These are phyloP conservation scores for Ganoderma meredithae DNA, from an alignment of 1,284 basidiomycete species.

Conservation along the genomic window DNA sequence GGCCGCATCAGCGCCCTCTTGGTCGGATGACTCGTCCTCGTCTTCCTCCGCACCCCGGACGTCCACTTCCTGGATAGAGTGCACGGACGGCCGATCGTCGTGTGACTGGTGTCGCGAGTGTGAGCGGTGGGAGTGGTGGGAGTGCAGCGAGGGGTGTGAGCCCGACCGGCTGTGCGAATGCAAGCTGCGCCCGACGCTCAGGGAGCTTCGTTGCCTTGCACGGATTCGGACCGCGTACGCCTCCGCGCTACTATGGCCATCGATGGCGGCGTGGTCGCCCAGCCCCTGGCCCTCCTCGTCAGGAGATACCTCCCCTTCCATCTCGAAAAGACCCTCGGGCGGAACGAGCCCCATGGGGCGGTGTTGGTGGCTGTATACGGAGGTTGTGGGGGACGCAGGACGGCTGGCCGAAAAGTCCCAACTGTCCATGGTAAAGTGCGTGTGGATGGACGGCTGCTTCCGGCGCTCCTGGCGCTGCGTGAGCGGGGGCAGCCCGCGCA, in stretches of 20 bases:
- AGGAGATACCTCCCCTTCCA: constrained; percentile 17
- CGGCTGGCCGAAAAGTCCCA: constrained; percentile 64
- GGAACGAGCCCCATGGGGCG: constrained; percentile 24
- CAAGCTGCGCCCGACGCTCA: constrained; percentile 8
- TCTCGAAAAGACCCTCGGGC: constrained; percentile 28
- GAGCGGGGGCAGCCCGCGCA: constrained; percentile 77
- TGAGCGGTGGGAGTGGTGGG: constrained; percentile 11
- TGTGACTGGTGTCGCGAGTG: constrained; percentile 25
- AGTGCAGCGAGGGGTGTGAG: constrained; percentile 29
- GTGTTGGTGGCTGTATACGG: constrained; percentile 34
- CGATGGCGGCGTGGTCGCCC: constrained; percentile 23
- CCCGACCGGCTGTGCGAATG: constrained; percentile 25
- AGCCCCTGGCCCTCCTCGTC: not conserved
- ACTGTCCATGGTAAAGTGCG: constrained; percentile 64
- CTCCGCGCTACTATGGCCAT: constrained; percentile 30
- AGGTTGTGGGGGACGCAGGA: constrained; percentile 36
- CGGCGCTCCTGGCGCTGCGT: constrained; percentile 74
- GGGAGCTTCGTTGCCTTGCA: constrained; percentile 23
- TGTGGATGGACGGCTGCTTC: constrained; percentile 48
- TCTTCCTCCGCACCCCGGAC: not conserved
- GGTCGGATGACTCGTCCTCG: constrained; percentile 20
- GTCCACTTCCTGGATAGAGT: constrained; percentile 27
- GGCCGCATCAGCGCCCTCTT: constrained; percentile 3
- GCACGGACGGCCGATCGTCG: constrained; percentile 26
- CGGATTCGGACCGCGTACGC: constrained; percentile 31